Conservation (phyloP, 257 asterid species). For the Asclepias syriaca region DNA sequence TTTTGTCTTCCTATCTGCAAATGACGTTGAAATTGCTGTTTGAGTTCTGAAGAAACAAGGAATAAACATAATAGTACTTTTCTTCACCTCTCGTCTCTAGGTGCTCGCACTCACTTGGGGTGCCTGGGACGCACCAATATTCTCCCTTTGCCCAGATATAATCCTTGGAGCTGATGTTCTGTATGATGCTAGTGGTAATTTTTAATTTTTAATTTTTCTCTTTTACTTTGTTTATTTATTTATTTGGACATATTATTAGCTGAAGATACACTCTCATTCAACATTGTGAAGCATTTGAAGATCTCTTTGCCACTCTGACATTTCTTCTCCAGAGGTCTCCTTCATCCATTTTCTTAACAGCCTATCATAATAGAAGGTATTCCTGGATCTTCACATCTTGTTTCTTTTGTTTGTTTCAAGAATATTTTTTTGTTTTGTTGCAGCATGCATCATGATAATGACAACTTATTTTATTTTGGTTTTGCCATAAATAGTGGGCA, state of each 20-base stretch:
- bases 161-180: constrained; percentile 97
- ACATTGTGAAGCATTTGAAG: constrained; percentile 64
- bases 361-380: constrained; percentile 94
- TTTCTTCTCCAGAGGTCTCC: constrained; percentile 67
- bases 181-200: constrained; percentile 68
- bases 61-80: not conserved
- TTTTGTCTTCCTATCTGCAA: not conserved
- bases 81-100: constrained; percentile 27
- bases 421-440: not conserved
- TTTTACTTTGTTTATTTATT: not conserved
- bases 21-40: not conserved
- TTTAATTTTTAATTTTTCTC: constrained; percentile 1
- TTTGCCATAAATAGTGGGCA: constrained; percentile 59
- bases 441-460: not conserved
- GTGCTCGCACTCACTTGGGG: constrained; percentile 91
- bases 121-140: constrained; percentile 57
- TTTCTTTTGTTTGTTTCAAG: not conserved
- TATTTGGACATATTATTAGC: constrained; percentile 4
- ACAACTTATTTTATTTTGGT: constrained; percentile 8
- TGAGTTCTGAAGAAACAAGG: not conserved
- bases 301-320: constrained; percentile 75
- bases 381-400: constrained; percentile 15
- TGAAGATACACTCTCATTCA: constrained; percentile 14
- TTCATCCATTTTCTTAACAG: constrained; percentile 70
- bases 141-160: constrained; percentile 63